These are phyloP conservation scores for Hypoxylon sp. DNA, from an alignment of 2,329 filamentous ascomycete species.

Conservation along the genomic window DNA sequence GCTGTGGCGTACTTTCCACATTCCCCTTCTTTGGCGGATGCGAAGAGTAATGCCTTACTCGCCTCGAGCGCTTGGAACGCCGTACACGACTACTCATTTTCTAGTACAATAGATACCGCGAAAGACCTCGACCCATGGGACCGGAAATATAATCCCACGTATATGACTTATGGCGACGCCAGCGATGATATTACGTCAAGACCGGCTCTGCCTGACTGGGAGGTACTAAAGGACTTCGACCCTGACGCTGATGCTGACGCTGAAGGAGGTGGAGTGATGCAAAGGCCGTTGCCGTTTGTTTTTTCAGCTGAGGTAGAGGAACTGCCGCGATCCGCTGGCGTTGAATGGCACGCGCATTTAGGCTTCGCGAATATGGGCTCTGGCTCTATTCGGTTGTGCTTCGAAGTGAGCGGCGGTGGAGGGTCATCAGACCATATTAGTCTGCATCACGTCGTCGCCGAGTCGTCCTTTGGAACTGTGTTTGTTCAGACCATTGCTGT, in stretches of 20 bases:
- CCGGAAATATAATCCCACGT: constrained; percentile 69
- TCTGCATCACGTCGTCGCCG: constrained; percentile 50
- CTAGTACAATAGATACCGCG: constrained; percentile 63
- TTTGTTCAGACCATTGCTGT: constrained; percentile 49
- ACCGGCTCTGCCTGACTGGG: constrained; percentile 66
- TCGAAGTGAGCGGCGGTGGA: not conserved
- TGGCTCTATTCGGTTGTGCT: constrained; percentile 47
- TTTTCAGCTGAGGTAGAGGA: constrained; percentile 82
- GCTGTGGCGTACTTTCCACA: constrained; percentile 80
- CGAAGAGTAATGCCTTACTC: constrained; percentile 57
- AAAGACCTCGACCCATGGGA: constrained; percentile 78
- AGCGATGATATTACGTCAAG: constrained; percentile 48
- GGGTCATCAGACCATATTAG: constrained; percentile 16
- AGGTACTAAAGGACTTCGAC: constrained; percentile 58
- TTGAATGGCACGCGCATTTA: constrained; percentile 86
- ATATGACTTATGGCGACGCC: constrained; percentile 59
- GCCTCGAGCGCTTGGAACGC: constrained; percentile 65
- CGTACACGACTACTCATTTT: constrained; percentile 57
- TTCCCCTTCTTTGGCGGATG: constrained; percentile 44
- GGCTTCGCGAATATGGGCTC: constrained; percentile 64
- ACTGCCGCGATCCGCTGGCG: constrained; percentile 78
- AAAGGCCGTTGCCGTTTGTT: constrained; percentile 71
- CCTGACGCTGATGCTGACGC: constrained; percentile 54
- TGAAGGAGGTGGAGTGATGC: constrained; percentile 44
- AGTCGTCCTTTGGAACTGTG: constrained; percentile 36